A percentile compares a stretch with the other conserved stretches of the same genome.
Evolutionary conservation across 208 protist genomes (phyloP).

Genomic region (Acanthamoeba rhysodes): DNA sequence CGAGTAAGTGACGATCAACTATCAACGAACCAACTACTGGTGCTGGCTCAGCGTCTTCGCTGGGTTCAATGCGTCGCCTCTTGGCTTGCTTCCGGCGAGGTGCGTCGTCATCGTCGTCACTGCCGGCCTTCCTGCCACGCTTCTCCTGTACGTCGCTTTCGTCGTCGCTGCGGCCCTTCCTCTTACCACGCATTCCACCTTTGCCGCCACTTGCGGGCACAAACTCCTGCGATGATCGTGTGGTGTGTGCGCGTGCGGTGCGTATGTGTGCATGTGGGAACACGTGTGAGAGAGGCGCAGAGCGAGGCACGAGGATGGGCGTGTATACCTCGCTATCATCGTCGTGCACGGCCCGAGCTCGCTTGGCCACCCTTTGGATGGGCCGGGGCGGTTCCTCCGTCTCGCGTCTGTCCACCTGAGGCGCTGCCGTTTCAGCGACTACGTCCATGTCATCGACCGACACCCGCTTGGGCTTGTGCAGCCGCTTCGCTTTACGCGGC

Average conservation of each 20-base stretch:
- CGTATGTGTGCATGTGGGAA: too few species aligned
- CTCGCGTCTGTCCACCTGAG: neutral
- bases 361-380: neutral
- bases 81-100: neutral
- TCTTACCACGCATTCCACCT: neutral
- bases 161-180: neutral
- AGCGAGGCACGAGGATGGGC: neutral
- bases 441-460: neutral
- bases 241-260: neutral
- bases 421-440: neutral
- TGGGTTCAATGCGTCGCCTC: neutral
- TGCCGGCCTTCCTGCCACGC: neutral
- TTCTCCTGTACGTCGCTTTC: neutral
- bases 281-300: too few species aligned
- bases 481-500: too few species aligned
- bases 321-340: neutral
- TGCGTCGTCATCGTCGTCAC: neutral
- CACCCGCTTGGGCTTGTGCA: too few species aligned
- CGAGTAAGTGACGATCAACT: neutral
- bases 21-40: too few species aligned
- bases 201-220: neutral
- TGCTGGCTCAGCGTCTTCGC: too few species aligned
- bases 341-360: neutral
- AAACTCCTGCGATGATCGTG: neutral
- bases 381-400: neutral